Conservation (phyloP, 164 flowering plant genomes). For the Buxus sempervirens region DNA sequence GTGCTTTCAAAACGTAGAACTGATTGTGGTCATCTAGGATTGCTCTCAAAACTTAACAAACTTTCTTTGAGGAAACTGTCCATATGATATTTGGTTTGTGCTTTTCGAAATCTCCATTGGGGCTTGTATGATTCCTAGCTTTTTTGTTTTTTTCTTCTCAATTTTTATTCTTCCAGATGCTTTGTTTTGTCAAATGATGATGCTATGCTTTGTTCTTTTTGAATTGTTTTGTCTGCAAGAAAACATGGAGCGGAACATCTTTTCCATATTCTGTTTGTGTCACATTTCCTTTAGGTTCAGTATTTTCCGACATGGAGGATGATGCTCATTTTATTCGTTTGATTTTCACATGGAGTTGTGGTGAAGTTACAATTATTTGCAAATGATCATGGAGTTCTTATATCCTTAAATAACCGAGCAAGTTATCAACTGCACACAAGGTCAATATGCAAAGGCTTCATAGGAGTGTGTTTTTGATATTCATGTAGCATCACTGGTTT, state of each 20-base stretch:
- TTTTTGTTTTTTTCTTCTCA: neutral
- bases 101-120: neutral
- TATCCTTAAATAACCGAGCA: neutral
- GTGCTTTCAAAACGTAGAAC: neutral
- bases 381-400: neutral
- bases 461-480: too few relatives aligned
- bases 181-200: neutral
- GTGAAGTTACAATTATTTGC: neutral
- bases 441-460: too few relatives aligned
- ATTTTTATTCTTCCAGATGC: neutral
- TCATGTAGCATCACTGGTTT: too few relatives aligned
- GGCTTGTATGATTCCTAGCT: neutral
- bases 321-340: neutral
- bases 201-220: neutral
- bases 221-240: neutral
- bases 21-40: constrained; percentile 4
- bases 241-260: too few relatives aligned
- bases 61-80: neutral
- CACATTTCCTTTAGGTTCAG: neutral
- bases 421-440: neutral
- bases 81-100: neutral
- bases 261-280: neutral
- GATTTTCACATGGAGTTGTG: neutral
- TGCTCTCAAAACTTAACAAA: constrained; percentile 8
- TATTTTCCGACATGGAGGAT: neutral